phyloP scores from a whole-genome alignment of 768 basidiomycete genomes.

The Lenzites betulinus region DNA sequence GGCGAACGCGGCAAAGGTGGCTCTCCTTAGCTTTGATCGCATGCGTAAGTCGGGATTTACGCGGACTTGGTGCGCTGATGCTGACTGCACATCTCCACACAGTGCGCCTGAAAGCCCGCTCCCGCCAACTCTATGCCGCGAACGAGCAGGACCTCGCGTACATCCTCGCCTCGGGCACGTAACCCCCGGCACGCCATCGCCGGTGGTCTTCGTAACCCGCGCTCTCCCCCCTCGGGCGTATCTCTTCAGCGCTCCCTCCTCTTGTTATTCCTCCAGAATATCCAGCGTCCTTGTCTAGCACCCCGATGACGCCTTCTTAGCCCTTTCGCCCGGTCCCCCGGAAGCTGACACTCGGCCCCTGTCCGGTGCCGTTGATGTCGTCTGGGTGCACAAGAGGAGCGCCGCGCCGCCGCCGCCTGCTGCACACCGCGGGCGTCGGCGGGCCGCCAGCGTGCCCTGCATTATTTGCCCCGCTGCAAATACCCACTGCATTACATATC shows the following conservation, averaged over 20 bases:
- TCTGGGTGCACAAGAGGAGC: not conserved
- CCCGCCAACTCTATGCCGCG: slow-evolving; percentile 81
- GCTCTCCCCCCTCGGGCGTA: not conserved
- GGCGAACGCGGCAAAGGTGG: slow-evolving; percentile 70
- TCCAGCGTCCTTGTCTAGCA: not conserved
- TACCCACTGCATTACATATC: not conserved
- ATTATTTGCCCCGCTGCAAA: not conserved
- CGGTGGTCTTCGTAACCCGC: not conserved
- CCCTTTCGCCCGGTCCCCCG: not conserved
- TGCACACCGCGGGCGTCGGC: not conserved
- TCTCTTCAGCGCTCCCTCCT: not conserved
- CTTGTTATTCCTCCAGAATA: not conserved
- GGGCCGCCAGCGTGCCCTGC: not conserved
- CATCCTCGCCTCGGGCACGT: slow-evolving; percentile 50
- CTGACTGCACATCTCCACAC: slow-evolving; percentile 9
- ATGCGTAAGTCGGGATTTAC: slow-evolving; percentile 62
- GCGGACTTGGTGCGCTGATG: slow-evolving; percentile 3
- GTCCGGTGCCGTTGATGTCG: not conserved
- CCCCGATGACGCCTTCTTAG: not conserved
- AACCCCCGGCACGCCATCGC: not conserved
- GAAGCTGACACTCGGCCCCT: not conserved
- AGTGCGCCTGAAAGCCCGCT: slow-evolving; percentile 91
- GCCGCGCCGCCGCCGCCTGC: not conserved
- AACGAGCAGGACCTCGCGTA: slow-evolving; percentile 83
- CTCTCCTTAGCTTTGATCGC: slow-evolving; percentile 88